Percentiles rank a stretch among this genome's conserved stretches.
Conservation (phyloP, 441 rosid genomes). For the Cnidoscolus chayamansa region DNA sequence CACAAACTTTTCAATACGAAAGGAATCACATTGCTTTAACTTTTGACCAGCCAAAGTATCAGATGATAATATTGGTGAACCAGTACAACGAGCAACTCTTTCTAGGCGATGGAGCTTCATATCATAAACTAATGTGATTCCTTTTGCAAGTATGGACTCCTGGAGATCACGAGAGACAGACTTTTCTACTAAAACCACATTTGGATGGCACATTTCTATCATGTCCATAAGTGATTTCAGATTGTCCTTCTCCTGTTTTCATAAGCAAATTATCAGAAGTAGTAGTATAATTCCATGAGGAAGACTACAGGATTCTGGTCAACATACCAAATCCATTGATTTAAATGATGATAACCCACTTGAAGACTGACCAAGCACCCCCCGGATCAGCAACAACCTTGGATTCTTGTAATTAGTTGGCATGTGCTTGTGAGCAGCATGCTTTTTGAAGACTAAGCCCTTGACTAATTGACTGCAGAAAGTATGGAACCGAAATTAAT, state of each 20-base stretch:
- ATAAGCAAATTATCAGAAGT: constrained; percentile 24
- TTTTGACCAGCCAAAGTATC: constrained; percentile 53
- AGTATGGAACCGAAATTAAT: not conserved
- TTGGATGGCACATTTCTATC: constrained; percentile 66
- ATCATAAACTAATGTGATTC: constrained; percentile 80
- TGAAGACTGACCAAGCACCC: constrained; percentile 69
- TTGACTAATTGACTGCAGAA: constrained; percentile 73
- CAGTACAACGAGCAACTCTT: constrained; percentile 84
- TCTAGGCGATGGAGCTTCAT: constrained; percentile 92
- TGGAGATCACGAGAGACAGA: constrained; percentile 84
- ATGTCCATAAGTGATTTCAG: constrained; percentile 55
- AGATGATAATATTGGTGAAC: constrained; percentile 60
- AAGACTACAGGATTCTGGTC: constrained; percentile 8
- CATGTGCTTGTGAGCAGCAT: constrained; percentile 98
- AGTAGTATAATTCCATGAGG: constrained; percentile 4
- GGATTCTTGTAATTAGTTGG: constrained; percentile 74
- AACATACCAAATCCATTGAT: constrained; percentile 66
- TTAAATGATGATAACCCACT: constrained; percentile 71
- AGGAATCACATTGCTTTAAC: constrained; percentile 80
- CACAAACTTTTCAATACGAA: constrained; percentile 69
- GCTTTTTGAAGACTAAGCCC: constrained; percentile 93
- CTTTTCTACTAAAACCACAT: constrained; percentile 90
- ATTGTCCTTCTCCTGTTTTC: constrained; percentile 58
- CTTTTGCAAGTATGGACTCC: constrained; percentile 61
- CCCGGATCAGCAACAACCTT: constrained; percentile 65